phyloP scores from a whole-genome alignment of 805 yeast species.

The Sugiyamaella marilandica region DNA sequence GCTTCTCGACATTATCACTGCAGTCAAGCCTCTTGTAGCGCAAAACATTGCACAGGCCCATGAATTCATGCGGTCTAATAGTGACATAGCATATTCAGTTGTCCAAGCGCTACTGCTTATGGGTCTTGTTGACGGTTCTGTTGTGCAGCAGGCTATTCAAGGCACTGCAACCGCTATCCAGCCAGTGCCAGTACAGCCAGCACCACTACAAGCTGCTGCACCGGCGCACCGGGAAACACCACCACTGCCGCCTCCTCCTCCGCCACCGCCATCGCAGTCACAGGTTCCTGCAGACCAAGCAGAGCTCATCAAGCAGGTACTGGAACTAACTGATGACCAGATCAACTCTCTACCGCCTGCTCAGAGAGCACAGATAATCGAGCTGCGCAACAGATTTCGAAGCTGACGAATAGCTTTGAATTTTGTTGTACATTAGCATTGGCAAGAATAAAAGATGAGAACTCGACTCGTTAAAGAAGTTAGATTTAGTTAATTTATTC shows the following conservation, averaged over 20 bases:
- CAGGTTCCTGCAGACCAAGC: slow-evolving; percentile 38
- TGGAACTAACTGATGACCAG: slow-evolving; percentile 47
- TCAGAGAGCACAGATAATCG: slow-evolving; percentile 35
- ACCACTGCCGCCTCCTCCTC: slow-evolving; percentile 10
- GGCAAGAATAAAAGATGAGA: no score
- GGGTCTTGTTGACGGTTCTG: slow-evolving; percentile 32
- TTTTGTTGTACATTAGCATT: no score
- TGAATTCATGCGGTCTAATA: slow-evolving; percentile 53
- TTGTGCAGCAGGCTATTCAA: slow-evolving; percentile 23
- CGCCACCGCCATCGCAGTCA: slow-evolving; percentile 16
- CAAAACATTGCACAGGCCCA: slow-evolving; percentile 50
- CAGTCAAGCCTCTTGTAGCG: slow-evolving; percentile 53
- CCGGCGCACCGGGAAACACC: slow-evolving; percentile 3
- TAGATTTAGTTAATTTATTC: no score
- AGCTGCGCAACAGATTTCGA: slow-evolving; percentile 23
- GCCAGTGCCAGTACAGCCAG: slow-evolving; percentile 11
- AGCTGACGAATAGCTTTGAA: no score
- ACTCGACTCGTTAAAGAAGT: no score
- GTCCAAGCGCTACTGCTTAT: slow-evolving; percentile 59
- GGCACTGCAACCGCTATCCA: slow-evolving; percentile 3
- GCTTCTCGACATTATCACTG: slow-evolving; percentile 46
- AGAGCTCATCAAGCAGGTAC: slow-evolving; percentile 45
- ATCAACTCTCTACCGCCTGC: slow-evolving; percentile 45
- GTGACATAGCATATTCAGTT: slow-evolving; percentile 71
- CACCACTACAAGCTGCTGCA: slow-evolving; percentile 8